These are phyloP conservation scores for Fusarium sororula DNA, from an alignment of 2,329 filamentous ascomycete species.

Conservation along the genomic window DNA sequence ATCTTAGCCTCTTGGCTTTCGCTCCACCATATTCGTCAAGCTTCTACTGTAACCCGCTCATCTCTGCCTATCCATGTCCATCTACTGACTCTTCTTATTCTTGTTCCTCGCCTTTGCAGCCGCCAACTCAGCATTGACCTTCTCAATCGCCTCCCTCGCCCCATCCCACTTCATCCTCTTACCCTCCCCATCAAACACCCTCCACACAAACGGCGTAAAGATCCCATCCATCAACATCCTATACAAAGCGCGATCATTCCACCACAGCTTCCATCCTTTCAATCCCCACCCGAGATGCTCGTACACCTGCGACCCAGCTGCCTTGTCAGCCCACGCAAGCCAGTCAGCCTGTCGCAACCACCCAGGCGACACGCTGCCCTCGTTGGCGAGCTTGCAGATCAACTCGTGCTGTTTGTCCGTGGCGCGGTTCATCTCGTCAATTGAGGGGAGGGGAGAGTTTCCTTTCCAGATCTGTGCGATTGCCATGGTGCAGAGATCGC, in stretches of 20 bases:
- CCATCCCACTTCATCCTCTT: conserved; percentile 52
- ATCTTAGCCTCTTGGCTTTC: neutral
- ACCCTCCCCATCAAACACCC: conserved; percentile 53
- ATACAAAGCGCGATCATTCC: conserved; percentile 50
- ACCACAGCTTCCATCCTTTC: conserved; percentile 54
- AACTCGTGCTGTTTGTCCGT: conserved; percentile 48
- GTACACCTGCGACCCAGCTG: conserved; percentile 52
- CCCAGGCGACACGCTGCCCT: conserved; percentile 40
- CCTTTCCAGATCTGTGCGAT: conserved; percentile 56
- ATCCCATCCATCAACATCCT: conserved; percentile 51
- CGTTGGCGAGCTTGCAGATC: conserved; percentile 42
- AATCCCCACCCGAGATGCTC: conserved; percentile 53
- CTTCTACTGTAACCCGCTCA: neutral
- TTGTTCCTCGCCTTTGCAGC: conserved; percentile 5
- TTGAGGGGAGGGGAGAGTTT: conserved; percentile 48
- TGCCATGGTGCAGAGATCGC: conserved; percentile 55
- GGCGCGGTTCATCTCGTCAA: conserved; percentile 48
- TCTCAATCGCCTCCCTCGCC: conserved; percentile 49
- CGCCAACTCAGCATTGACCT: conserved; percentile 38
- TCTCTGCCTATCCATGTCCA: neutral
- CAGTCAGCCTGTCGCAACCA: conserved; percentile 48
- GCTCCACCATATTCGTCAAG: neutral
- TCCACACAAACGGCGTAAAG: conserved; percentile 52
- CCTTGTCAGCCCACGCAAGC: conserved; percentile 52
- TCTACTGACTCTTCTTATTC: conserved; percentile 22